Evolutionary conservation across 768 basidiomycete species (phyloP), one percentile per base, ranked within the genome.

Genomic region (Pleurotus pulmonarius): DNA sequence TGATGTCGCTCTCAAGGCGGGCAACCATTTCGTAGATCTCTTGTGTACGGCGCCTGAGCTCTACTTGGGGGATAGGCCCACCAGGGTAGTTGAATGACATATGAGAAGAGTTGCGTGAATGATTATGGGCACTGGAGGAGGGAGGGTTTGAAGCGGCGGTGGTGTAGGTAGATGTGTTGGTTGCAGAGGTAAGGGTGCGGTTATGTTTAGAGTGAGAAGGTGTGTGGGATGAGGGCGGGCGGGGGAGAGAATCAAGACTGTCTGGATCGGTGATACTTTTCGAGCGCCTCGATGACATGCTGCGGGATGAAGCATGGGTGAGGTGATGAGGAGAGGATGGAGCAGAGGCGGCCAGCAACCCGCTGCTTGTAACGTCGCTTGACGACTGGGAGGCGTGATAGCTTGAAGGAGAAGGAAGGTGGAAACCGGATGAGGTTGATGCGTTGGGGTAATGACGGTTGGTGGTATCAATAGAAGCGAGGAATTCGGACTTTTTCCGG

Each of bases 21-120:
- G 51, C 51, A 15, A 53, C 51, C 51, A 53, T 53, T n/a, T 53
- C 51, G 38, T 53, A 53, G 34, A 53, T 53, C n/a, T 53, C 51
- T n/a, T 53, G 51, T 20, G 51, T 53, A 20, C 51, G 37, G n/a
- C 51, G 37, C 24, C 51, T 24, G 16, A 53, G 51, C 26, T 53
- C 51, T 11, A 53, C 51, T 18, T 53, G 51, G n/a, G 51, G 51
- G 5, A 53, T 53, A 24, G 48, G 15, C 6, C 51, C 51, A n/a
- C 26, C 38, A 13, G 51, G 37, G 26, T 53, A 53, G 11, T 37
- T 38, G 22, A 41, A 18, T 16, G 51, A 53, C 37, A 53, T 34
- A n/a, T 41, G 51, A 20, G 51, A 53, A 41, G 51, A 53, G 38
- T 53, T 37, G n/a, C 51, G 51, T 8, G 51, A 53, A 22, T 53